Base-by-base conservation (phyloP, 2,329 filamentous ascomycete genomes). In the Lanzia echinophila region DNA sequence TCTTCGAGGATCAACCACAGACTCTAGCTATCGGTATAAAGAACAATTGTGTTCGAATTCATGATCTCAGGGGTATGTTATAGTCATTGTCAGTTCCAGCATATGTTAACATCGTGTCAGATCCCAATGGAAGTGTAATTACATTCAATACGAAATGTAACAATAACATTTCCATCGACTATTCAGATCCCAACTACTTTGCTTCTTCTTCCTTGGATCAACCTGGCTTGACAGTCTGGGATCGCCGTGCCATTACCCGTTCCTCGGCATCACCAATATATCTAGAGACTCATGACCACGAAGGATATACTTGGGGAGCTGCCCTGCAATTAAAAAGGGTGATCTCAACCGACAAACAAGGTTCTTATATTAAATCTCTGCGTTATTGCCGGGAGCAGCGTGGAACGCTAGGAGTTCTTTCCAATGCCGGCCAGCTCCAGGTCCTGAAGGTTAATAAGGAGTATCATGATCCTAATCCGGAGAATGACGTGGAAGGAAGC, bases 121-220 rank as follows among this genome's bases (percentile, higher is more conserved):
- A 73, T 73, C 76, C 79, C 34, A 72, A 78, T 33, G 73, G 73
- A 13, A 72, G 75, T 19, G 77, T 78, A 6, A 72, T 79, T 46
- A 81, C 74, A n/a, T 85, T 84, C 59, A 79, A 79, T 57, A 86
- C 83, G 3, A 82, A 79, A 60, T 84, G 81, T 63, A 84, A 83
- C 67, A 86, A 86, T 62, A 86, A 86, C 59, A 68, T 94, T 52
- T 81, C 87, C 15, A 88, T 94, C 56, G 88, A 94, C 71, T 88
- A 87, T 56, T 75, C 83, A 20, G 87, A 95, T 62, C 82, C 86
- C 60, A 90, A 94, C 62, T 92, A 90, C 69, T 92, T 94, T 71
- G 84, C 88, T 1, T 91, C 88, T 1, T 89, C 87, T 13, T 85
- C 86, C 2, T 73, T 88, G 12, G 87, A 88, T 55, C 84, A 88